phyloP scores from a whole-genome alignment of 345 rosid species.

The Syzygium jambos region DNA sequence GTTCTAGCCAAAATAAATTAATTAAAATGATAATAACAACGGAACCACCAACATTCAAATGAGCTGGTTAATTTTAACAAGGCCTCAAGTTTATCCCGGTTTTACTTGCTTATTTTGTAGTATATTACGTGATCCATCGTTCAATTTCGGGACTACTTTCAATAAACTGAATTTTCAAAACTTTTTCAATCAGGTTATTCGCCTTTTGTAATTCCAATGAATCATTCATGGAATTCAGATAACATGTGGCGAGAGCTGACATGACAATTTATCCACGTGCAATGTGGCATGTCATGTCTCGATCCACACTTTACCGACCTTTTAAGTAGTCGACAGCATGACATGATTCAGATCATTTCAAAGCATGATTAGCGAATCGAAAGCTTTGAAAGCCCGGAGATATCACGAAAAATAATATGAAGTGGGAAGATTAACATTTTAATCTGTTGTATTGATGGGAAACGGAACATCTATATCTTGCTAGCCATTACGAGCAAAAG shows the following conservation, averaged over 20 bases:
- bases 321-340: neutral
- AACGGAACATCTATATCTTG: neutral
- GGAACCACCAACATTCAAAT: neutral
- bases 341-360: neutral
- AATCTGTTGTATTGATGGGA: rapidly evolving
- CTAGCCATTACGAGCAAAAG: neutral
- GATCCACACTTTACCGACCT: neutral
- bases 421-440: neutral
- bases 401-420: neutral
- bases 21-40: neutral
- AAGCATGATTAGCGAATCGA: neutral
- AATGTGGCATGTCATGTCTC: neutral
- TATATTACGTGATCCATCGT: neutral
- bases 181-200: neutral
- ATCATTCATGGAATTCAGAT: neutral
- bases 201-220: neutral
- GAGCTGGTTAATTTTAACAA: neutral
- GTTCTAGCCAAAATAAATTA: neutral
- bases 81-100: neutral
- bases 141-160: neutral
- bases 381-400: neutral
- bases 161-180: neutral
- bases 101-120: neutral
- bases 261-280: neutral
- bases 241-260: rapidly evolving